phyloP scores from a whole-genome alignment of 495 filamentous ascomycete genomes.

The Bryoglossum gracile region DNA sequence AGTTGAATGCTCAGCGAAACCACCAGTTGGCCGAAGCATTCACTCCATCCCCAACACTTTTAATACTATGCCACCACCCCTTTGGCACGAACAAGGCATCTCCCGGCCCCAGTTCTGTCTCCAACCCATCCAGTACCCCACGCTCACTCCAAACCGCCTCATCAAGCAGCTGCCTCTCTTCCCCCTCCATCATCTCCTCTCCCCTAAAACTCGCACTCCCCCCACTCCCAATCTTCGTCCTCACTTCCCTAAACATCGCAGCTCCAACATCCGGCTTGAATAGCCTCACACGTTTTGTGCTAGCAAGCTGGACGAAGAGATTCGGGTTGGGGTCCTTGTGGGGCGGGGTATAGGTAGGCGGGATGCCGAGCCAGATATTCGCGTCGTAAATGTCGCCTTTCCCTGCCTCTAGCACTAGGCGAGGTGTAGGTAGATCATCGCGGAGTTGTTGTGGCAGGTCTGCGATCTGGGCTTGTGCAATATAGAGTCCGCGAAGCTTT shows the following conservation, averaged over 20 bases:
- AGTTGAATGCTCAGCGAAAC: conserved; percentile 17
- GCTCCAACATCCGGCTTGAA: conserved; percentile 54
- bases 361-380: conserved; percentile 80
- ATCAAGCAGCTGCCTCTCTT: conserved; percentile 58
- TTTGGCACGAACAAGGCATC: conserved; percentile 84
- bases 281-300: conserved; percentile 67
- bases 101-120: conserved; percentile 53
- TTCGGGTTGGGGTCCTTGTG: conserved; percentile 95
- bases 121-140: conserved; percentile 34
- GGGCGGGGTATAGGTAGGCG: conserved; percentile 80
- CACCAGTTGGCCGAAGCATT: conserved; percentile 14
- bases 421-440: conserved; percentile 61
- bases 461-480: conserved; percentile 71
- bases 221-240: conserved; percentile 36
- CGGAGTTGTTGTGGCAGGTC: conserved; percentile 54
- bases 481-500: conserved; percentile 48
- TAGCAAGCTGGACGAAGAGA: conserved; percentile 75
- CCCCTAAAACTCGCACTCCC: conserved; percentile 57
- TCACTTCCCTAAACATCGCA: conserved; percentile 51
- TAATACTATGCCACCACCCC: conserved; percentile 96
- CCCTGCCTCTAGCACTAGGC: conserved; percentile 51
- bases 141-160: conserved; percentile 58
- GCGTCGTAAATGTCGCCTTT: conserved; percentile 75
- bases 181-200: conserved; percentile 88
- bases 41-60: conserved; percentile 47